Evolutionary conservation across 148 eudicot genomes (phyloP), one percentile per base, ranked within the genome.

Genomic region (Polygonum aviculare): DNA sequence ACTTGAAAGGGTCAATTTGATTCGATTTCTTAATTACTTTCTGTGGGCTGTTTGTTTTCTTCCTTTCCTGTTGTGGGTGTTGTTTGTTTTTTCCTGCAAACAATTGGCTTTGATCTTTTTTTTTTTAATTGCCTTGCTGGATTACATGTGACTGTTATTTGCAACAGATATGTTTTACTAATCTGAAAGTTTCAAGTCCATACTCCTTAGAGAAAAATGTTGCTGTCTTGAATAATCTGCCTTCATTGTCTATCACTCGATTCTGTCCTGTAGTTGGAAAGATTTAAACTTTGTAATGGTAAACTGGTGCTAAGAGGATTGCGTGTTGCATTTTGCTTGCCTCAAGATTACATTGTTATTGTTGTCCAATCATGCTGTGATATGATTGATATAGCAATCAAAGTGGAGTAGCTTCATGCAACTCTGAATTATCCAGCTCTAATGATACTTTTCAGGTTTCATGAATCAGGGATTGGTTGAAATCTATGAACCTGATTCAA

Each of bases 41-140:
- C 35, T 22, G 36, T 50, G 5, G 54, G 2, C 15, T 50, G 2
- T 50, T 10, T 15, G 44, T 67, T 33, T 36, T 2, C 41, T 67
- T 44, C 9, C 11, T 35, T 36, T 49, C 75, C 19, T 49, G 75
- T 49, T 3, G n/a, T 49, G 75, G 55, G 60, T 73, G 35, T 5
- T 73, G 59, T 31, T 73, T 26, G 55, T 73, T 73, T 73, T 73
- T 73, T 41, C 35, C 15, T 10, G 71, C 41, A 14, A 65, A 65
- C 40, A 14, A 35, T 39, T 65, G 72, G 44, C 38, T 15, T 67
- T 15, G 45, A n/a, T 11, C 12, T 33, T 14, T 65, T 21, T 19
- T 19, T 36, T 59, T 31, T 2, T 60, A 2, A 16, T 26, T 26
- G 36, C 69, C 15, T 60, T 60, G 35, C 69, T 57, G 38, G 38